phyloP scores from a whole-genome alignment of 2,329 filamentous ascomycete genomes.

The Trichothecium roseum region DNA sequence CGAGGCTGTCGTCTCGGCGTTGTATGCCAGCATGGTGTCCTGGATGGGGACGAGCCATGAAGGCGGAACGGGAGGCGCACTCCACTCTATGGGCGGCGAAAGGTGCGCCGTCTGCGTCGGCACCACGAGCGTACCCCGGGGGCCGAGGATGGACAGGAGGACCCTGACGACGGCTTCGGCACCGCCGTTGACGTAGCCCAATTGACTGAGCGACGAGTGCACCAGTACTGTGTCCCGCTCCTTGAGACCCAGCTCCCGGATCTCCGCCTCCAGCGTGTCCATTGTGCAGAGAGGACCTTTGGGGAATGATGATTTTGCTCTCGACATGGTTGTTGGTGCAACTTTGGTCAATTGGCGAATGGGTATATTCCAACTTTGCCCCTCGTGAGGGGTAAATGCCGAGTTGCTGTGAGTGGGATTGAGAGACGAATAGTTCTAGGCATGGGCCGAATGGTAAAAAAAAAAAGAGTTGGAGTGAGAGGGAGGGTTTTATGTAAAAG shows the following conservation, averaged over 20 bases:
- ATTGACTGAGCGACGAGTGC: slow-evolving; percentile 5
- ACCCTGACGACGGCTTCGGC: slow-evolving; percentile 5
- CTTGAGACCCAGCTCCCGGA: background rate
- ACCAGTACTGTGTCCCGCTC: slow-evolving; percentile 6
- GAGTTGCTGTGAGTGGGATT: too few species aligned
- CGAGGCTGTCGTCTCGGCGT: slow-evolving; percentile 3
- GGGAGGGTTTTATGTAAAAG: too few species aligned
- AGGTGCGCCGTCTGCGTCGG: slow-evolving; percentile 9
- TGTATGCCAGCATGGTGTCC: slow-evolving; percentile 6
- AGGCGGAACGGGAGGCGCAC: slow-evolving; percentile 7
- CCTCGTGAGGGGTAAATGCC: too few species aligned
- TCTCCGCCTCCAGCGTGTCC: slow-evolving; percentile 1
- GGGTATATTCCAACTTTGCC: too few species aligned
- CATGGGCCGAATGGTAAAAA: too few species aligned
- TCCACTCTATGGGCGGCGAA: slow-evolving; percentile 9
- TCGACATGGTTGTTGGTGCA: too few species aligned
- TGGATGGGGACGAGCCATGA: slow-evolving; percentile 9
- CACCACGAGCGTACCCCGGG: slow-evolving; percentile 8
- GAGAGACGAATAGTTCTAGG: too few species aligned
- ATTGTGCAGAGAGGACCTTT: slow-evolving; percentile 3
- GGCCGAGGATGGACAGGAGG: slow-evolving; percentile 3
- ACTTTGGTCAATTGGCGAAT: too few species aligned
- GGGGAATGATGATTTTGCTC: too few species aligned
- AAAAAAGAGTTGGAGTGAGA: too few species aligned
- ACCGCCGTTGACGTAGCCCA: slow-evolving; percentile 7